Evolutionary conservation across 495 filamentous ascomycete genomes (phyloP).

Genomic region (Poronia punctata): DNA sequence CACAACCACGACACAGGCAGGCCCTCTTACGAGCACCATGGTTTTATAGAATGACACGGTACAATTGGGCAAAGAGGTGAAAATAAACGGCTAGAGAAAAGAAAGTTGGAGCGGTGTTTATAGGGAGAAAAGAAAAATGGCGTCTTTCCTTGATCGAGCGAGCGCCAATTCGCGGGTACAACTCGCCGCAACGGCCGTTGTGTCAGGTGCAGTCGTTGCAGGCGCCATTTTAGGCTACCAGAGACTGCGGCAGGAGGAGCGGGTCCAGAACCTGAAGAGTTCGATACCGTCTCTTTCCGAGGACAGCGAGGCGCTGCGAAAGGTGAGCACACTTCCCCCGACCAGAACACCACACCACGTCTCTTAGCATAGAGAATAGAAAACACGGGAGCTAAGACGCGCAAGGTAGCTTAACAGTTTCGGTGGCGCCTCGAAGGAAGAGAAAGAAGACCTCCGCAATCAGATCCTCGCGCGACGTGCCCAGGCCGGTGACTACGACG

Average conservation of each 20-base stretch:
- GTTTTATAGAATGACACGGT: not conserved
- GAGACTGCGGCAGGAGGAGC: constrained; percentile 52
- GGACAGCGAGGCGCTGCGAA: constrained; percentile 23
- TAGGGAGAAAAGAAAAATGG: constrained; percentile 17
- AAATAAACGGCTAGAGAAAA: not conserved
- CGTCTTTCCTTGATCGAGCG: constrained; percentile 30
- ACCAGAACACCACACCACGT: not conserved
- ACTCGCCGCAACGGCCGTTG: constrained; percentile 66
- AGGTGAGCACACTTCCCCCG: constrained; percentile 11
- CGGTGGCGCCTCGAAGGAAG: constrained; percentile 55
- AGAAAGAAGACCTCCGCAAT: constrained; percentile 72
- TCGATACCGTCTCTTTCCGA: constrained; percentile 57
- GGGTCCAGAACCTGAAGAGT: constrained; percentile 60
- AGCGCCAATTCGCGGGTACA: constrained; percentile 42
- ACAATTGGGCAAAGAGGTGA: not conserved
- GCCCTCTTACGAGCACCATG: not conserved
- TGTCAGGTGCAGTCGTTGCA: constrained; percentile 70
- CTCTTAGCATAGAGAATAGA: constrained; percentile 25
- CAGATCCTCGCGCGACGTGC: constrained; percentile 71
- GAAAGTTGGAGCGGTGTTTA: not conserved
- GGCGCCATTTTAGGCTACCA: constrained; percentile 67
- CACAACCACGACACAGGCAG: not conserved
- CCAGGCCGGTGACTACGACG: constrained; percentile 83
- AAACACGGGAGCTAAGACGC: constrained; percentile 31
- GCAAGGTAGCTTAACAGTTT: constrained; percentile 66